These are phyloP conservation scores for Colletotrichum sp. DNA, from an alignment of 2,329 filamentous ascomycete species.

Conservation along the genomic window DNA sequence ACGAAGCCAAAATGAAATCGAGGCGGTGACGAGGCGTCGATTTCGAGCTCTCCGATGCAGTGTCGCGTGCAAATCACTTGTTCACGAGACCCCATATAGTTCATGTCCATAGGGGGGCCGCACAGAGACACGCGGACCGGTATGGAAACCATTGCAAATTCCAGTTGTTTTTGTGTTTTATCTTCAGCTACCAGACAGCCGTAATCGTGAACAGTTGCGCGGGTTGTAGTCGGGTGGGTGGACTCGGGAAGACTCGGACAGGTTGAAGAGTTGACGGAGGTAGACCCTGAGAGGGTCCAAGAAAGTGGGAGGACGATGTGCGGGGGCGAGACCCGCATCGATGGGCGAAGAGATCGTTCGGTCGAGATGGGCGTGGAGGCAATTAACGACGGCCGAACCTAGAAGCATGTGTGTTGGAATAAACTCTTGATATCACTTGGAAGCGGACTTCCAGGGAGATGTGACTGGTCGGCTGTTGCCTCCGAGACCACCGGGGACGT, in stretches of 20 bases:
- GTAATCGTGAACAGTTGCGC: conserved; percentile 25
- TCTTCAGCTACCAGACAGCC: conserved; percentile 27
- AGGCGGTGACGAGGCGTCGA: neutral
- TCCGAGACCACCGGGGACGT: conserved; percentile 79
- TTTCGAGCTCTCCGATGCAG: neutral
- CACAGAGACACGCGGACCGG: conserved; percentile 18
- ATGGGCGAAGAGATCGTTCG: conserved; percentile 1
- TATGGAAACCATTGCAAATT: conserved; percentile 23
- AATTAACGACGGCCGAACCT: conserved; percentile 95
- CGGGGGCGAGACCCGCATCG: neutral
- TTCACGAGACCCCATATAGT: neutral
- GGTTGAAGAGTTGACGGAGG: conserved; percentile 15
- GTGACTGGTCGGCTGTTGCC: conserved; percentile 69
- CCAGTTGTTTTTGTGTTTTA: conserved; percentile 27
- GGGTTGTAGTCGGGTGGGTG: conserved; percentile 20
- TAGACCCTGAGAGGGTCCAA: neutral
- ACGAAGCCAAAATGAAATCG: neutral
- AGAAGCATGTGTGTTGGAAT: conserved; percentile 79
- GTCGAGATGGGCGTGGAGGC: conserved; percentile 23
- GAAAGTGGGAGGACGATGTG: conserved; percentile 7
- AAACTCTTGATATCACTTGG: conserved; percentile 71
- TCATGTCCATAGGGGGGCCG: conserved; percentile 7
- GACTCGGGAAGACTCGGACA: conserved; percentile 21
- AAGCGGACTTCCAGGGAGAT: conserved; percentile 70
- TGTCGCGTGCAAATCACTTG: conserved; percentile 17